Evolutionary conservation across 176 grass and related monocot species (phyloP).

Genomic region (Juncus inflexus): DNA sequence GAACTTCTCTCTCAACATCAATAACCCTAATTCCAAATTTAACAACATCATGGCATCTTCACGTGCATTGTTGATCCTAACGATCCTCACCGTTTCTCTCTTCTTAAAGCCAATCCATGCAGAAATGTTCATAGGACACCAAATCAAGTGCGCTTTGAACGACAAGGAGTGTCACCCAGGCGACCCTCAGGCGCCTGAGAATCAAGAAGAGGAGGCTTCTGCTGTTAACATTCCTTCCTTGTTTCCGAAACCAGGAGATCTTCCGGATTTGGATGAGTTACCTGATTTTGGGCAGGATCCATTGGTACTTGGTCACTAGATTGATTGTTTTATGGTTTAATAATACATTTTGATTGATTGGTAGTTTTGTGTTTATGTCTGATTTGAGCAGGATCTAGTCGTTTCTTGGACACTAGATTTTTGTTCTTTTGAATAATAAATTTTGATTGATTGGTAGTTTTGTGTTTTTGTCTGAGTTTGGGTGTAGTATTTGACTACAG

Average conservation of each 20-base stretch:
- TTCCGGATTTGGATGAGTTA: background rate
- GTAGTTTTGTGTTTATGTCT: too few relatives aligned
- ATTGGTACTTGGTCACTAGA: constrained; percentile 12
- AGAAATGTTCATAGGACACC: background rate
- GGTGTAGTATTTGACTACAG: too few relatives aligned
- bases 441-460: too few relatives aligned
- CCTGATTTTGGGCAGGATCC: background rate
- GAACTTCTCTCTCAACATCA: too few relatives aligned
- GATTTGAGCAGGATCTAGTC: too few relatives aligned
- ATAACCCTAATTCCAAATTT: too few relatives aligned
- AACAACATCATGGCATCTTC: background rate
- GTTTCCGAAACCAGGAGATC: background rate
- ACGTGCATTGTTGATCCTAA: background rate
- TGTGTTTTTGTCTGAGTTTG: too few relatives aligned
- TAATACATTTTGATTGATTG: too few relatives aligned
- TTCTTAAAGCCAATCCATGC: background rate
- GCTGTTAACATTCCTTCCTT: constrained; percentile 1
- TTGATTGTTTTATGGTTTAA: too few relatives aligned
- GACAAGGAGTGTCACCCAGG: constrained; percentile 8
- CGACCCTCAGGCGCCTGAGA: constrained; percentile 7
- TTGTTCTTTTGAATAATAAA: too few relatives aligned
- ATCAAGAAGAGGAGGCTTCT: constrained; percentile 15
- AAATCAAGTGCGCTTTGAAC: constrained; percentile 9
- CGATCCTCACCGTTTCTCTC: background rate
- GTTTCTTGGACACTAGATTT: too few relatives aligned